Conservation (phyloP, 2,329 filamentous ascomycete genomes). For the Juglanconis juglandina region DNA sequence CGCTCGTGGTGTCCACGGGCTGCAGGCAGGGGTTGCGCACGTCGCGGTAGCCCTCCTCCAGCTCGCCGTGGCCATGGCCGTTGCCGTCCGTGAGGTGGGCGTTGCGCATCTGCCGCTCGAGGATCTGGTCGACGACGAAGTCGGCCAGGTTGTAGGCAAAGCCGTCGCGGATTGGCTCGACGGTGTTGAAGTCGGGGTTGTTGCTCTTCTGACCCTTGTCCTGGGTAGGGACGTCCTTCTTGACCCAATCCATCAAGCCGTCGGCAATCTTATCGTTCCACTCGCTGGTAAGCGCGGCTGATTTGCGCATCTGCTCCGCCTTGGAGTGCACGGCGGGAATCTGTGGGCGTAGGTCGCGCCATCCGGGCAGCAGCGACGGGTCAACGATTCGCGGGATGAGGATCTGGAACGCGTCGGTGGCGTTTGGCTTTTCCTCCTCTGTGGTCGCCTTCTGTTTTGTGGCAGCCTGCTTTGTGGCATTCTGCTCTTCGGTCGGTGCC, state of each 20-base stretch:
- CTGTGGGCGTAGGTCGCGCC: conserved; percentile 39
- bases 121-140: conserved; percentile 42
- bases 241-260: conserved; percentile 42
- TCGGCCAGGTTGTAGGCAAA: conserved; percentile 38
- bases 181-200: not conserved
- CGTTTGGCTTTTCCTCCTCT: not conserved
- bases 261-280: conserved; percentile 48
- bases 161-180: conserved; percentile 37
- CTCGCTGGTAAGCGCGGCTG: conserved; percentile 43
- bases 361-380: conserved; percentile 52
- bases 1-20: not conserved
- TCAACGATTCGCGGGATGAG: conserved; percentile 52
- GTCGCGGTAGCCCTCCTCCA: conserved; percentile 37
- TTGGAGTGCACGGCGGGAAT: conserved; percentile 44
- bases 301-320: conserved; percentile 53
- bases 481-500: not conserved
- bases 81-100: conserved; percentile 39
- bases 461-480: not conserved
- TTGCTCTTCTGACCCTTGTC: conserved; percentile 1
- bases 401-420: conserved; percentile 40
- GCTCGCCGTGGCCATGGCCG: conserved; percentile 38
- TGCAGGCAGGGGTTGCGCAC: conserved; percentile 41
- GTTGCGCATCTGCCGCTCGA: conserved; percentile 45
- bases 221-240: conserved; percentile 24
- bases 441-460: not conserved